A percentile compares a stretch with the other conserved stretches of the same genome.
Conservation (phyloP, 345 rosid species). For the Moringa oleifera region DNA sequence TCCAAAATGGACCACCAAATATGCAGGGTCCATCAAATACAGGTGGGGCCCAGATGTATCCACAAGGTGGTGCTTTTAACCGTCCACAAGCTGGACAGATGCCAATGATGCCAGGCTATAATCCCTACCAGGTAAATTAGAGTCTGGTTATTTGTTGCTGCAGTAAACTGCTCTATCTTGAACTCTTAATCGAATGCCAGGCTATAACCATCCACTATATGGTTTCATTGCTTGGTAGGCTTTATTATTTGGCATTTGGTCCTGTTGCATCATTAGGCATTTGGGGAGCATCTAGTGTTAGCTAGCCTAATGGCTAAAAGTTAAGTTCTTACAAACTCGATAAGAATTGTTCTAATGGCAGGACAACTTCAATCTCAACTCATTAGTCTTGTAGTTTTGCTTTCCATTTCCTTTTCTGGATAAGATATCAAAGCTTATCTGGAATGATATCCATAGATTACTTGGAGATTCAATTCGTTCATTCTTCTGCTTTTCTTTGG, state of each 20-base stretch:
- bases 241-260: too few relatives aligned
- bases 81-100: constrained; percentile 73
- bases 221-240: too few relatives aligned
- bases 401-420: too few relatives aligned
- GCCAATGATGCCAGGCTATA: constrained; percentile 83
- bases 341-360: too few relatives aligned
- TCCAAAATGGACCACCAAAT: constrained; percentile 59
- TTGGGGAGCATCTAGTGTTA: not conserved
- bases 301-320: not conserved
- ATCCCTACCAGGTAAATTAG: constrained; percentile 67
- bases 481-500: not conserved
- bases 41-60: constrained; percentile 51
- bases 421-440: too few relatives aligned
- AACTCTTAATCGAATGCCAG: not conserved
- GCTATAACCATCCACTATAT: too few relatives aligned
- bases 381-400: not conserved
- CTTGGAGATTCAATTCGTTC: not conserved
- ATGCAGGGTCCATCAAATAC: constrained; percentile 67
- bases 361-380: too few relatives aligned
- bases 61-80: constrained; percentile 67
- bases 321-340: too few relatives aligned
- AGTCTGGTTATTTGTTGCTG: constrained; percentile 3
- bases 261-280: not conserved
- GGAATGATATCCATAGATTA: too few relatives aligned
- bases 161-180: not conserved